Conservation (phyloP, 2,329 filamentous ascomycete genomes). For the Fusarium sambucinum region DNA sequence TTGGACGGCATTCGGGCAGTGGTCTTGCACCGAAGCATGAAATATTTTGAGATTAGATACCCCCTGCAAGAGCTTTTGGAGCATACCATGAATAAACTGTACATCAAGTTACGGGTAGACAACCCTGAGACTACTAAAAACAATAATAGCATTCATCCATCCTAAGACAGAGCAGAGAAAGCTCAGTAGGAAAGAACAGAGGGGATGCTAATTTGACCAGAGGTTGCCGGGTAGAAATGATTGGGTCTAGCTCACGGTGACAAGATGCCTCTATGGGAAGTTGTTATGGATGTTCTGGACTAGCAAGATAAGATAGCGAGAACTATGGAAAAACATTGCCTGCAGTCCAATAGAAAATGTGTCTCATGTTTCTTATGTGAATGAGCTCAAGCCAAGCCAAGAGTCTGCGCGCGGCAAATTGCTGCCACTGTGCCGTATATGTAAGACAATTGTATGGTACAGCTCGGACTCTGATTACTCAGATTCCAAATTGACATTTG, state of each 20-base stretch:
- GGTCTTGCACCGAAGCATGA: too few relatives aligned
- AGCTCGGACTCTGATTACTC: neutral
- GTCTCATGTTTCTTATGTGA: neutral
- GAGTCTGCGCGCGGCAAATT: constrained; percentile 13
- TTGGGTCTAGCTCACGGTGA: neutral
- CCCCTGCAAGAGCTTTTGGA: too few relatives aligned
- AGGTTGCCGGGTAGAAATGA: neutral
- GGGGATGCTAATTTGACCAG: neutral
- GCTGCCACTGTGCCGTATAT: neutral
- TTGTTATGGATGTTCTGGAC: neutral
- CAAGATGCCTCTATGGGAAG: neutral
- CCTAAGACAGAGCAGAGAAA: neutral
- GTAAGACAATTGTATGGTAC: constrained; percentile 14
- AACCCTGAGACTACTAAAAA: neutral
- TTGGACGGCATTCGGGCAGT: too few relatives aligned
- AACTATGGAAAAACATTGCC: neutral
- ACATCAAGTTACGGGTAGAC: neutral
- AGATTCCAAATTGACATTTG: neutral
- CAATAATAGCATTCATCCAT: too few relatives aligned
- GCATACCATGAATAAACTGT: neutral
- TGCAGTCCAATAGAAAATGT: neutral
- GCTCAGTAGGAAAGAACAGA: neutral
- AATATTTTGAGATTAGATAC: too few relatives aligned
- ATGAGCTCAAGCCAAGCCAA: neutral
- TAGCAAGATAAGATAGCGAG: neutral